phyloP scores from a whole-genome alignment of 768 basidiomycete genomes.

The Lyophyllum shimeji region DNA sequence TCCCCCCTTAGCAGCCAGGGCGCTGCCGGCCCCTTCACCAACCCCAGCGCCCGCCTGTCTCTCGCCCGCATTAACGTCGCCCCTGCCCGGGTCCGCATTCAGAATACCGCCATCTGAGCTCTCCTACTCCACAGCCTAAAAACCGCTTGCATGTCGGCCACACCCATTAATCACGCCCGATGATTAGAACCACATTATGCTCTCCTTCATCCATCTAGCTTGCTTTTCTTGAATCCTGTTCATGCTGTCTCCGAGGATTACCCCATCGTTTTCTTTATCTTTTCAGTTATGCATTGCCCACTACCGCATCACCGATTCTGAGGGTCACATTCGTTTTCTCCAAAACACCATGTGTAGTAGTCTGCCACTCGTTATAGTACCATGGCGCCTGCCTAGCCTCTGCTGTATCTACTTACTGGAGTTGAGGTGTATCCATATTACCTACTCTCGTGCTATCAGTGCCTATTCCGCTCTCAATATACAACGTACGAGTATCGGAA shows the following conservation, averaged over 20 bases:
- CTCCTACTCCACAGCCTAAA: conserved; percentile 11
- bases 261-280: conserved; percentile 4
- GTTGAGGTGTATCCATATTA: conserved; percentile 9
- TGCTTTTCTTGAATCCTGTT: not conserved
- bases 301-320: not conserved
- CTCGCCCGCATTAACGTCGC: conserved; percentile 49
- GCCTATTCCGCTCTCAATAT: not conserved
- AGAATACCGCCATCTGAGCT: conserved; percentile 36
- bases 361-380: conserved; percentile 13
- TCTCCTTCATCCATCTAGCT: not conserved
- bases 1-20: conserved; percentile 32
- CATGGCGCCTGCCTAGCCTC: conserved; percentile 4
- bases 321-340: conserved; percentile 13
- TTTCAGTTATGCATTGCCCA: conserved; percentile 14
- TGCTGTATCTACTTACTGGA: conserved; percentile 18
- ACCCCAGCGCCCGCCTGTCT: conserved; percentile 58
- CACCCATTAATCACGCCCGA: conserved; percentile 16
- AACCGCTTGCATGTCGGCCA: conserved; percentile 14
- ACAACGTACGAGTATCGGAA: not conserved
- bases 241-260: not conserved
- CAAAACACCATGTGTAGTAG: conserved; percentile 8
- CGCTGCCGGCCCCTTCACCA: conserved; percentile 51
- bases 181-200: conserved; percentile 1
- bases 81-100: conserved; percentile 44
- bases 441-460: not conserved